Evolutionary conservation across 2,329 filamentous ascomycete genomes (phyloP), one percentile per base, ranked within the genome.

Genomic region (Aspergillus ochraceus): DNA sequence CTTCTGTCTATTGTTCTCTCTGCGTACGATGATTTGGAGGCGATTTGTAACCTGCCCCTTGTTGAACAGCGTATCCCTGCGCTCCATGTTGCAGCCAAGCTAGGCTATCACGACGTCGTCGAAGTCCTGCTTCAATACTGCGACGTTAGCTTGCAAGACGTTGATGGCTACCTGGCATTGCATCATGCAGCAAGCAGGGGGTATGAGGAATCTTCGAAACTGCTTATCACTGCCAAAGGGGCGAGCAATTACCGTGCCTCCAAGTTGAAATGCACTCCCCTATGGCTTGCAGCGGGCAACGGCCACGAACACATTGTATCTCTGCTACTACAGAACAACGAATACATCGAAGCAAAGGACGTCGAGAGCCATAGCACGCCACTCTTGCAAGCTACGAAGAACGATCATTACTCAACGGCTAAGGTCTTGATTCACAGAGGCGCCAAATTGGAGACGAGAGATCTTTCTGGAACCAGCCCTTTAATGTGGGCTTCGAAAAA

Each of bases 11-110:
- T 68, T 52, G 60, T 55, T 29, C 19, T 57, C 17, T 20, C 1
- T 22, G 39, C 46, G 6, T 29, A n/a, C 2, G 10, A 36, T 6
- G 42, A 54, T 17, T 32, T 65, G 22, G 24, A 46, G 12, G 11
- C 11, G 2, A 19, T 69, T 6, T 64, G 60, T 46, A 57, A 67
- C 52, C 57, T 68, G 20, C 66, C 65, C 3, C 22, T 68, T 9
- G 20, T 66, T 17, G 60, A 54, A 5, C 60, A 68, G 46, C 26
- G 47, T 2, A 57, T 68, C 30, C 65, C 67, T 29, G 66, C 66
- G 8, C 55, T 68, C 12, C 66, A 68, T 46, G 30, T 64, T 32
- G 65, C 62, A 4, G 55, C 58, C 9, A 69, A 64, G 49, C 19
- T 66, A 11, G 62, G 67, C 26, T 57, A 36, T 36, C 11, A 36